phyloP scores from a whole-genome alignment of 2,329 filamentous ascomycete species.

The Botryotinia narcissicola region DNA sequence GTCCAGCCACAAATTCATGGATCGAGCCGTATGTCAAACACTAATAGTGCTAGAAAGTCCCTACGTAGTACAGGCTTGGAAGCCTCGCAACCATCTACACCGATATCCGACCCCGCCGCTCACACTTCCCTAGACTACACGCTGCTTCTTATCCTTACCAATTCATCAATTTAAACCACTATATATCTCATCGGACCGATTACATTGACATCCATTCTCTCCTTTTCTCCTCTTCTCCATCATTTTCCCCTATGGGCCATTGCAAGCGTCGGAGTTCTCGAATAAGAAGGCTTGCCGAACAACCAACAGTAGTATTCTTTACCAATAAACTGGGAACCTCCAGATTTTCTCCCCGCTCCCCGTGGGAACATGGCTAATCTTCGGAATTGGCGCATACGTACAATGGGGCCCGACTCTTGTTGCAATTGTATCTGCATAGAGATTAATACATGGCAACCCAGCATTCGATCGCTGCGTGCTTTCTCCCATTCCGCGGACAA shows the following conservation, averaged over 20 bases:
- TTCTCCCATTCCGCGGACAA: neutral
- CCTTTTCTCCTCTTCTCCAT: neutral
- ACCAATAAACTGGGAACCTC: neutral
- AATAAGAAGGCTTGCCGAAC: neutral
- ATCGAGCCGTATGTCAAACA: neutral
- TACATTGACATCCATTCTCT: neutral
- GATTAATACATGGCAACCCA: neutral
- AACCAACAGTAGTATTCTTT: neutral
- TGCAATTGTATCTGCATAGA: neutral
- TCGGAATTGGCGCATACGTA: neutral
- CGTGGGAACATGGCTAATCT: neutral
- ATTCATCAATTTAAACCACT: neutral
- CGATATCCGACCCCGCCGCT: neutral
- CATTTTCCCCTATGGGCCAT: neutral
- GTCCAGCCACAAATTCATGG: neutral
- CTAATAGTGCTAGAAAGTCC: neutral
- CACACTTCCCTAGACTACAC: neutral
- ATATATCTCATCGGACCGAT: conserved; percentile 6
- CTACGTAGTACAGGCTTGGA: neutral
- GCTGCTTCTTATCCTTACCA: neutral
- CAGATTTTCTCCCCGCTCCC: neutral
- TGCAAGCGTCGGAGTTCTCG: neutral
- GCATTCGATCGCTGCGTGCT: neutral
- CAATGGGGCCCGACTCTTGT: neutral
- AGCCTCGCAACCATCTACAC: neutral